Percentiles rank a stretch among this genome's conserved stretches.
Evolutionary conservation across 1,139 yeast genomes (phyloP).

Genomic region (Geotrichum reessii): DNA sequence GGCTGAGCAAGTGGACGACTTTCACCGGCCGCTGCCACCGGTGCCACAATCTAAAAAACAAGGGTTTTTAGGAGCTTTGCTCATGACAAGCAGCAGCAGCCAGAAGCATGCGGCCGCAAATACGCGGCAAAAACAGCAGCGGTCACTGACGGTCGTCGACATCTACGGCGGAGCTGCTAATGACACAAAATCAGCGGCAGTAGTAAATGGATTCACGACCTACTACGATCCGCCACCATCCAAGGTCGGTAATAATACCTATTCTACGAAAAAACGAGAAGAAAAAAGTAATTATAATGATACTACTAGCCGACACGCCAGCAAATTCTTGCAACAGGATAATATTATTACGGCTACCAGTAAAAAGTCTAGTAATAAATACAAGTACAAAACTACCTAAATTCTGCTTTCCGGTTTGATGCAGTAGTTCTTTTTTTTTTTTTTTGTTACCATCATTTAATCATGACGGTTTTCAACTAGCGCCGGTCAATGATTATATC

Average conservation of each 20-base stretch:
- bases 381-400: too few species aligned
- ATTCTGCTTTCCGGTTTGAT: too few species aligned
- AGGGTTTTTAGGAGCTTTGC: neutral
- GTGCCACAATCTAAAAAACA: slow-evolving; percentile 2
- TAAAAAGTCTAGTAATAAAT: too few species aligned
- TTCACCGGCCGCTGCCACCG: slow-evolving; percentile 12
- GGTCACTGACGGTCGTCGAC: neutral
- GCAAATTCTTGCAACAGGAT: too few species aligned
- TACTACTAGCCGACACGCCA: neutral
- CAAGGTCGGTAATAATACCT: neutral
- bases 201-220: too few species aligned
- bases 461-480: too few species aligned
- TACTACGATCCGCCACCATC: too few species aligned
- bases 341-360: too few species aligned
- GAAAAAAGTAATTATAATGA: neutral
- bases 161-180: neutral
- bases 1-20: slow-evolving; percentile 16
- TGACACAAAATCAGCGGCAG: neutral
- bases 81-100: neutral
- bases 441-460: too few species aligned
- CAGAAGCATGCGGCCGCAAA: neutral
- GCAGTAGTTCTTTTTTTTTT: too few species aligned
- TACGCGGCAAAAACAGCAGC: neutral
- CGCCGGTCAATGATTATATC: too few species aligned
- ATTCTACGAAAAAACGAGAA: neutral